Evolutionary conservation across 768 basidiomycete species (phyloP), one percentile per base, ranked within the genome.

Genomic region (Xerocomellus intermedius): DNA sequence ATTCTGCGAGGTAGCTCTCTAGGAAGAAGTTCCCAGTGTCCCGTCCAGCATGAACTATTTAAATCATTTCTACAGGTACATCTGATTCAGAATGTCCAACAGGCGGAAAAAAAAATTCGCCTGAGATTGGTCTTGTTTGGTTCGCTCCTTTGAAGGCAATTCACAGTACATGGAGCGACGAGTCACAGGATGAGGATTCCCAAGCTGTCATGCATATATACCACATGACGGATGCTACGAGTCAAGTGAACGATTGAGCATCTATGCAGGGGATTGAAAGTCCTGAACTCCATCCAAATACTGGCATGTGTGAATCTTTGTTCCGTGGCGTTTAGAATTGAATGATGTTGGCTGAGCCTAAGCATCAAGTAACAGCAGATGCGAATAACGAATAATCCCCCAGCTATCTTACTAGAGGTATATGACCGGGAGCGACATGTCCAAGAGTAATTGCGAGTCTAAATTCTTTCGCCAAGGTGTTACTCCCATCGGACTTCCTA

Each of bases 121-220:
- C 4, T 22, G 22, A 51, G 8, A 42, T 39, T 65, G 65, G 50
- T 58, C 45, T 56, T 69, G 43, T 69, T 67, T 67, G 54, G 54
- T 43, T 21, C 16, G 3, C 14, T 35, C 32, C 13, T 10, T 32
- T 6, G 8, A 28, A 28, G 28, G 28, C 28, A 28, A 28, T 28
- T 2, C 28, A 28, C 28, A 28, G 24, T 24, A 24, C 28, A 9
- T n/a, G 5, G 28, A 28, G 28, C 28, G 8, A 8, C 28, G 8
- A 10, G 30, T 32, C 32, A 32, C 32, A 32, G 13, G 12, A 12
- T 32, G 32, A 32, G 32, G 32, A 32, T 10, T 10, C 32, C 12
- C 32, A 33, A 33, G 32, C 12, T 13, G 32, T 12, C 32, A 28
- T 28, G 28, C 8, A 9, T n/a, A n/a, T n/a, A n/a, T 28, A 28